Conservation (phyloP, 73 alveolate genomes). For the Paramecium bursaria region DNA sequence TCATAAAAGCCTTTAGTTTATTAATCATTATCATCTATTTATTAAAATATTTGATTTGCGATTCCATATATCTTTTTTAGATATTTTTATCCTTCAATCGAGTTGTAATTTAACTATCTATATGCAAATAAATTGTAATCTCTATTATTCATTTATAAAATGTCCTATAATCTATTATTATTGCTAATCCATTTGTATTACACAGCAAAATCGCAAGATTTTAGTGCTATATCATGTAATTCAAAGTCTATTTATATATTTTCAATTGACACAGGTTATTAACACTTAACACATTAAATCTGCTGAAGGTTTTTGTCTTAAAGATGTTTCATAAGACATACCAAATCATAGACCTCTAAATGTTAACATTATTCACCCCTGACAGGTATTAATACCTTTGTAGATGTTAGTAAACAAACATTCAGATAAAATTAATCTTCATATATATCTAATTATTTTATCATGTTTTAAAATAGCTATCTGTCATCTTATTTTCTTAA, state of each 20-base stretch:
- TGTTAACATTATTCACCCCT: constrained; percentile 32
- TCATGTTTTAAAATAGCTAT: no score
- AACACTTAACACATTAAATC: constrained; percentile 6
- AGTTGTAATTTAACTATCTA: no score
- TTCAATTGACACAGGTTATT: neutral
- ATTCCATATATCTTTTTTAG: neutral
- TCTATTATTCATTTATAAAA: no score
- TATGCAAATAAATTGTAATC: no score
- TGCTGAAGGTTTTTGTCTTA: neutral
- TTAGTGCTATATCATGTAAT: constrained; percentile 4
- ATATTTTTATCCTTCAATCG: neutral
- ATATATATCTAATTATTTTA: neutral
- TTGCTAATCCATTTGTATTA: neutral
- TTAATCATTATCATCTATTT: neutral
- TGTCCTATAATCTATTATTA: neutral
- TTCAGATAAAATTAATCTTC: no score
- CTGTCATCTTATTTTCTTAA: neutral
- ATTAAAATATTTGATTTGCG: constrained; percentile 9
- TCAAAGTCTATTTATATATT: constrained; percentile 12
- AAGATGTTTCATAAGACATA: neutral
- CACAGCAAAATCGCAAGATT: constrained; percentile 7
- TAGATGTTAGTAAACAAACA: neutral
- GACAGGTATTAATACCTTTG: constrained; percentile 16
- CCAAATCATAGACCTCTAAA: constrained; percentile 39
- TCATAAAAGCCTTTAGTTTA: constrained; percentile 31